phyloP scores from a whole-genome alignment of 2,329 filamentous ascomycete genomes.

The Trichoderma atroviride region DNA sequence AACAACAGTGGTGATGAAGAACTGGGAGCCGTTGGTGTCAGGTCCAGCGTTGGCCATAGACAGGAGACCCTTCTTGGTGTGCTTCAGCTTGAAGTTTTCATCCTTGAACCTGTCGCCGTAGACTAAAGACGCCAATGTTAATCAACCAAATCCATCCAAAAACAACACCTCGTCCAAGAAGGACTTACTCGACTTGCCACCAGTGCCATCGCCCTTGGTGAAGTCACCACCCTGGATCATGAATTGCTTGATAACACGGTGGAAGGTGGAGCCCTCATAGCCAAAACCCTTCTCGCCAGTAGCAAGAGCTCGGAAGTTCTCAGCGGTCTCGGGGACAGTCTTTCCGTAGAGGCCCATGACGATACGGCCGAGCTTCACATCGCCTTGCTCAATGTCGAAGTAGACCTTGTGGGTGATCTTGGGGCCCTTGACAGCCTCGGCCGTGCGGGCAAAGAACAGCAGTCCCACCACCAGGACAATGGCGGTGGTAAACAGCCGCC shows the following conservation, averaged over 20 bases:
- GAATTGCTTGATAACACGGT: constrained; percentile 87
- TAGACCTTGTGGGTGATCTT: constrained; percentile 96
- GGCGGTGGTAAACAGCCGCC: constrained; percentile 70
- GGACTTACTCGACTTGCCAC: constrained; percentile 77
- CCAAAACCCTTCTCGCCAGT: constrained; percentile 86
- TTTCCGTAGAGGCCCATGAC: constrained; percentile 85
- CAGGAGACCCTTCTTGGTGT: constrained; percentile 80
- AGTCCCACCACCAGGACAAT: constrained; percentile 76
- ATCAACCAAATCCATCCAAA: neutral
- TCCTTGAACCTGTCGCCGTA: constrained; percentile 83
- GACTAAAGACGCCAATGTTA: constrained; percentile 50
- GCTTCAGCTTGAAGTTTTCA: constrained; percentile 95
- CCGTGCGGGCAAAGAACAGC: constrained; percentile 74
- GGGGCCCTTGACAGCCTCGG: constrained; percentile 78
- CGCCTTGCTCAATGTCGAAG: constrained; percentile 81
- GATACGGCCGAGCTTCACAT: constrained; percentile 72
- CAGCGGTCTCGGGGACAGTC: constrained; percentile 75
- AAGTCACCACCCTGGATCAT: constrained; percentile 94
- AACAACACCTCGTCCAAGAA: neutral
- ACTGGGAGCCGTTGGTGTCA: constrained; percentile 87
- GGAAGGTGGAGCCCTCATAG: constrained; percentile 80
- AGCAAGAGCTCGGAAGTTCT: constrained; percentile 78
- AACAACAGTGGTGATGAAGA: constrained; percentile 85
- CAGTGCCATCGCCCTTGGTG: constrained; percentile 78
- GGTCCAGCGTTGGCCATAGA: constrained; percentile 85